phyloP scores from a whole-genome alignment of 2,329 filamentous ascomycete genomes.

The Lachnellula suecica region DNA sequence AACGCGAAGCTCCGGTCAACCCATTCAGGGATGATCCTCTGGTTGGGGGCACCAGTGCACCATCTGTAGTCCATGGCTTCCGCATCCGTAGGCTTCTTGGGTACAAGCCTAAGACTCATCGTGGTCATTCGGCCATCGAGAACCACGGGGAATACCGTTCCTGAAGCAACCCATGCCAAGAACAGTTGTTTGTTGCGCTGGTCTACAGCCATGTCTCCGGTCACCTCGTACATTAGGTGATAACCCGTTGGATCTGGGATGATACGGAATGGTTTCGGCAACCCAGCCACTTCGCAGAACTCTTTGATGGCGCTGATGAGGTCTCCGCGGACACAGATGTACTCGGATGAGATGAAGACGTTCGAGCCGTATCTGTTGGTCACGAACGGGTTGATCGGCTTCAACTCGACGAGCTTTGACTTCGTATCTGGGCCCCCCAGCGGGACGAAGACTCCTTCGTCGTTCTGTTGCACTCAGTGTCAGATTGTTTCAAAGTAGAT shows the following conservation, averaged over 20 bases:
- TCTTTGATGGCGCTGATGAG: no score
- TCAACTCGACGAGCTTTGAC: no score
- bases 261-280: neutral
- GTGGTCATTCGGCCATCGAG: neutral
- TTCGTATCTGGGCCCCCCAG: no score
- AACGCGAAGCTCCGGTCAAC: neutral
- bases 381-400: no score
- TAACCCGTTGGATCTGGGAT: neutral
- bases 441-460: no score
- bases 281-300: neutral
- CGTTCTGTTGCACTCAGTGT: no score
- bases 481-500: no score
- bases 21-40: neutral
- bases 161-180: neutral
- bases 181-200: neutral
- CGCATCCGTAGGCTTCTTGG: neutral
- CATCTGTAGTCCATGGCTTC: neutral
- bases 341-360: no score
- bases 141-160: neutral
- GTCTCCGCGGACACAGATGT: no score
- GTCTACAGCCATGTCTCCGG: neutral
- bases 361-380: no score
- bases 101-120: neutral
- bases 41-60: neutral
- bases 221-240: neutral